Evolutionary conservation across 108 stramenopile species (phyloP).

Genomic region (Nitzschia palea): DNA sequence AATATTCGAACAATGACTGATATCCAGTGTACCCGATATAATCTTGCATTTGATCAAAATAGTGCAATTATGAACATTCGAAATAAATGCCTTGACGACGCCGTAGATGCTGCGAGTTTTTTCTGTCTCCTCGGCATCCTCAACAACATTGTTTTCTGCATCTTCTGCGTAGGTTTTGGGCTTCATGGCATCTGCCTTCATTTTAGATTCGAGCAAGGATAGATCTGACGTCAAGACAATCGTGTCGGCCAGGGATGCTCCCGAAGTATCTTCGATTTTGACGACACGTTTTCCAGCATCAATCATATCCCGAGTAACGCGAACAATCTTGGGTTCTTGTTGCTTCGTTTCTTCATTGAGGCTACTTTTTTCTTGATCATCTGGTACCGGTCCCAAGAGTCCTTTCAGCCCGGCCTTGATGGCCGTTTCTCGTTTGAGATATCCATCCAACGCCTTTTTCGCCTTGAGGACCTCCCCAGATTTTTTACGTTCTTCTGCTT

Average conservation of each 20-base stretch:
- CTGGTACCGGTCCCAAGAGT: slow-evolving; percentile 43
- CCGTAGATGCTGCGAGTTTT: slow-evolving; percentile 48
- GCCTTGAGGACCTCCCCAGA: slow-evolving; percentile 54
- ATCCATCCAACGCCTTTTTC: slow-evolving; percentile 66
- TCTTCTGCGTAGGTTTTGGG: slow-evolving; percentile 69
- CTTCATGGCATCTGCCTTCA: slow-evolving; percentile 46
- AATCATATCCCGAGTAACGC: slow-evolving; percentile 75
- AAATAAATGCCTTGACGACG: slow-evolving; percentile 71
- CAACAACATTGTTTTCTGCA: slow-evolving; percentile 62
- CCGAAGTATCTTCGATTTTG: slow-evolving; percentile 58
- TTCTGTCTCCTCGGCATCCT: slow-evolving; percentile 1
- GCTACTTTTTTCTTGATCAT: slow-evolving; percentile 20
- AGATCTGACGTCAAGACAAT: slow-evolving; percentile 82
- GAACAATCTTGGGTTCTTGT: slow-evolving; percentile 27
- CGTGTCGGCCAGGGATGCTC: slow-evolving; percentile 47
- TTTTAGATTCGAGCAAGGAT: slow-evolving; percentile 72
- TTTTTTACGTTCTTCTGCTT: slow-evolving; percentile 77
- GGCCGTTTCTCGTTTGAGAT: slow-evolving; percentile 65
- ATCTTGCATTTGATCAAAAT: slow-evolving; percentile 80
- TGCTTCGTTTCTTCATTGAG: slow-evolving; percentile 37
- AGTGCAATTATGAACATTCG: slow-evolving; percentile 78
- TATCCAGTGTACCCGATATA: slow-evolving; percentile 82
- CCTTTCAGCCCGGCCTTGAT: slow-evolving; percentile 43
- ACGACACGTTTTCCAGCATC: slow-evolving; percentile 83
- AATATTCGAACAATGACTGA: slow-evolving; percentile 74